Percentiles rank a stretch among this genome's conserved stretches.
Evolutionary conservation across 495 filamentous ascomycete genomes (phyloP).

Genomic region (Neurospora pannonica): DNA sequence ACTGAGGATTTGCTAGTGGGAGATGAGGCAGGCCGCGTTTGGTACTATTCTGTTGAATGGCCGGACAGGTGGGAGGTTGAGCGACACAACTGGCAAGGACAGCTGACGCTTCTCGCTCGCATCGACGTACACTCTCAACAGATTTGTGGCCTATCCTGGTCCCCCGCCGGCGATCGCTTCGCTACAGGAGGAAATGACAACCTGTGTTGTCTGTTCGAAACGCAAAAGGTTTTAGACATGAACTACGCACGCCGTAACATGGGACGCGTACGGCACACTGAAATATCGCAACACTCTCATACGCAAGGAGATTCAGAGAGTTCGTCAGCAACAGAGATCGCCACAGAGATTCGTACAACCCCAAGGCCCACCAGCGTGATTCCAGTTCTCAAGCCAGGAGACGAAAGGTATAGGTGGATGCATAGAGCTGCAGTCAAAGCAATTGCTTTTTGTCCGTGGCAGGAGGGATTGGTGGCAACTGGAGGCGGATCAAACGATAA

Average conservation of each 20-base stretch:
- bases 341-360: slow-evolving; percentile 3
- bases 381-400: slow-evolving; percentile 29
- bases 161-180: slow-evolving; percentile 62
- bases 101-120: slow-evolving; percentile 66
- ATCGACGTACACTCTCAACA: slow-evolving; percentile 79
- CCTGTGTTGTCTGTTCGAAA: slow-evolving; percentile 70
- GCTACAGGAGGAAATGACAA: slow-evolving; percentile 94
- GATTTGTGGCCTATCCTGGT: slow-evolving; percentile 89
- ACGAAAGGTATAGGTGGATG: slow-evolving; percentile 61
- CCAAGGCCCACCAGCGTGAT: neutral
- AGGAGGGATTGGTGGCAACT: slow-evolving; percentile 75
- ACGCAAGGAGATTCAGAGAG: slow-evolving; percentile 3
- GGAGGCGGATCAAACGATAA: slow-evolving; percentile 92
- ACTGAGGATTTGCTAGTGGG: slow-evolving; percentile 82
- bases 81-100: slow-evolving; percentile 58
- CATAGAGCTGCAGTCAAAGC: slow-evolving; percentile 92
- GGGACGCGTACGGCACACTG: slow-evolving; percentile 1
- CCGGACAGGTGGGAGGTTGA: slow-evolving; percentile 47
- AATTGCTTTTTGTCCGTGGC: slow-evolving; percentile 96
- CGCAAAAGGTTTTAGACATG: slow-evolving; percentile 44
- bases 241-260: neutral
- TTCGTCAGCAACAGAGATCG: slow-evolving; percentile 1
- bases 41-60: slow-evolving; percentile 90
- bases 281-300: neutral
- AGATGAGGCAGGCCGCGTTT: slow-evolving; percentile 76